Base-by-base conservation (phyloP, 192 early-diverging fungal genomes). In the Podila horticola region DNA sequence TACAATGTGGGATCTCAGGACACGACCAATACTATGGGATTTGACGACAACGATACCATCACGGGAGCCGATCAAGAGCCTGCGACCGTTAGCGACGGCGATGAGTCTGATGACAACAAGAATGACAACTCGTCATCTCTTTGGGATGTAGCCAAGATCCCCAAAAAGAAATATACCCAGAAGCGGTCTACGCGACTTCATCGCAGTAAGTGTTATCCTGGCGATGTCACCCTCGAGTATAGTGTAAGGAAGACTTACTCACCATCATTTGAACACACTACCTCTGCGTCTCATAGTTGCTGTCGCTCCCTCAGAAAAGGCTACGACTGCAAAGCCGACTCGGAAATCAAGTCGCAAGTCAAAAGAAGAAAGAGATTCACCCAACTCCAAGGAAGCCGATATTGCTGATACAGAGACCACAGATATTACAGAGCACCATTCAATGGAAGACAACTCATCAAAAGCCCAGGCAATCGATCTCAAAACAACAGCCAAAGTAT, bases 141-240 rank as follows among this genome's bases (percentile, higher is more conserved):
- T 15, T 34, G 30, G 28, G 5, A 63, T 17, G n/a, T 41, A 10
- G 24, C 45, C 24, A 50, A 58, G 24, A 29, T 49, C 17, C 63
- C 77, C 15, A 68, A 28, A 28, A 81, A 81, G 69, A 67, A 58
- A 73, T 81, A 73, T 81, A 81, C 77, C 66, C 77, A 81, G 48
- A 81, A 81, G 67, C 36, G 77, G 55, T 38, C 52, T 6, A 81
- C 77, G 0, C 71, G 77, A n/a, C 71, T 81, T 65, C 77, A 73
- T 41, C 49, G 55, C 15, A 81, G 77, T 81, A 73, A 41, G 70
- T 67, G n/a, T 9, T 38, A 17, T 45, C 41, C 13, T 3, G 15
- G 15, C 41, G 3, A 12, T 10, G 41, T 17, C 15, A 17, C 15
- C 41, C 15, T 15, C 4, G 4, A 45, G 41, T 3, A 13, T 15